A percentile compares a stretch with the other conserved stretches of the same genome.
phyloP scores from a whole-genome alignment of 768 basidiomycete genomes.

The Boletus sp. region DNA sequence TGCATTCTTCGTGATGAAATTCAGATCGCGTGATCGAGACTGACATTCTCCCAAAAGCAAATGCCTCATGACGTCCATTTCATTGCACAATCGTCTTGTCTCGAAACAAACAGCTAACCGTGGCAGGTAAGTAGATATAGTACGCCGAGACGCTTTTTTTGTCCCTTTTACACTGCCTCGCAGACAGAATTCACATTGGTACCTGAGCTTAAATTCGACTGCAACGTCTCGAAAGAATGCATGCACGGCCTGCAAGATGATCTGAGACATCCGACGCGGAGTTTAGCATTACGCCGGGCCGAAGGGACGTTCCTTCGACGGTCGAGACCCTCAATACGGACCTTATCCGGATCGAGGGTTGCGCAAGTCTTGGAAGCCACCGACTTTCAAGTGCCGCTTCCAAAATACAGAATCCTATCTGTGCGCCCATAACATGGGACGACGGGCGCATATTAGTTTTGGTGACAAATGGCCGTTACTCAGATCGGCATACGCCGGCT shows the following conservation, averaged over 20 bases:
- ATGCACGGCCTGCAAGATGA: neutral
- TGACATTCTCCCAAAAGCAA: neutral
- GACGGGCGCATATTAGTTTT: neutral
- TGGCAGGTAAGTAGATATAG: neutral
- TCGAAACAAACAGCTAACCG: neutral
- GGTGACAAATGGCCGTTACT: neutral
- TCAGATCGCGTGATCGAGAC: constrained; percentile 8
- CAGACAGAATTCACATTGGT: no score
- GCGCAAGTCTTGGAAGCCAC: neutral
- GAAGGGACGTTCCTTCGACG: neutral
- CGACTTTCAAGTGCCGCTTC: neutral
- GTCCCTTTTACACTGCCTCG: no score
- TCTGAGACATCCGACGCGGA: neutral
- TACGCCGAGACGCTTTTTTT: no score
- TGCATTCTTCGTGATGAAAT: constrained; percentile 5
- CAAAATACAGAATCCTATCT: neutral
- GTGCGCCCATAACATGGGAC: neutral
- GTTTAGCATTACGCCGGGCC: neutral
- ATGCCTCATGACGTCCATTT: neutral
- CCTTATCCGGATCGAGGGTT: constrained; percentile 12
- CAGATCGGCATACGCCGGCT: neutral
- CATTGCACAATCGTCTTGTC: neutral
- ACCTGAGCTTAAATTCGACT: no score
- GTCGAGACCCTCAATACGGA: constrained; percentile 13
- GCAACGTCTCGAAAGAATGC: neutral